Conservation (phyloP, 345 rosid genomes). For the Bretschneidera sinensis region DNA sequence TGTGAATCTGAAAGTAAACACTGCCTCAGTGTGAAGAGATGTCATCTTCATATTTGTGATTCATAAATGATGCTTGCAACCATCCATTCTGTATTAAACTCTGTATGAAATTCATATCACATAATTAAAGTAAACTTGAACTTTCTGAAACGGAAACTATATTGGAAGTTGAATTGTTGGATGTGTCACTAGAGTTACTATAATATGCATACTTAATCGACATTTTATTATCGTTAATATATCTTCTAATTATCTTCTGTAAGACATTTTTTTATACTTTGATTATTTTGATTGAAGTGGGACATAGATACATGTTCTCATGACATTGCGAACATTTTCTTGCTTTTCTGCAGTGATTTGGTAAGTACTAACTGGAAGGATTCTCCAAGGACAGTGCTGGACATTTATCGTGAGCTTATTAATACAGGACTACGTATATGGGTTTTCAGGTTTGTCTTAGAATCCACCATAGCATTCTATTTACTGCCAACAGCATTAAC, state of each 20-base stretch:
- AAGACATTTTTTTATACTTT: neutral
- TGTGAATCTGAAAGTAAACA: neutral
- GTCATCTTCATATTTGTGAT: neutral
- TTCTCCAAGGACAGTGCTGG: constrained; percentile 61
- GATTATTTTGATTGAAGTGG: constrained; percentile 3
- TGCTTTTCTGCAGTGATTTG: constrained; percentile 36
- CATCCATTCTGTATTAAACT: no score
- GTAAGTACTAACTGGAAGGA: constrained; percentile 62
- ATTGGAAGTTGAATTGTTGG: no score
- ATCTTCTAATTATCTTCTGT: neutral
- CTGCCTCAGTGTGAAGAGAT: neutral
- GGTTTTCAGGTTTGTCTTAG: constrained; percentile 73
- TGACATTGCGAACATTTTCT: neutral
- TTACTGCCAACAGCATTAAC: neutral
- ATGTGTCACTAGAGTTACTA: neutral
- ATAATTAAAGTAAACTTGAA: no score
- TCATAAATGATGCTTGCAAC: neutral
- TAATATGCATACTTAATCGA: neutral
- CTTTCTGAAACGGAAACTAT: no score
- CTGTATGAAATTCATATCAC: no score
- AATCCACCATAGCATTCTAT: neutral
- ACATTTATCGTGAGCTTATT: constrained; percentile 74
- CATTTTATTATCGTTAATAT: neutral
- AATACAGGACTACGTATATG: constrained; percentile 74
- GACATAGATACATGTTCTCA: neutral